phyloP scores from a whole-genome alignment of 176 grass and related monocot genomes.

The Carex pumila region DNA sequence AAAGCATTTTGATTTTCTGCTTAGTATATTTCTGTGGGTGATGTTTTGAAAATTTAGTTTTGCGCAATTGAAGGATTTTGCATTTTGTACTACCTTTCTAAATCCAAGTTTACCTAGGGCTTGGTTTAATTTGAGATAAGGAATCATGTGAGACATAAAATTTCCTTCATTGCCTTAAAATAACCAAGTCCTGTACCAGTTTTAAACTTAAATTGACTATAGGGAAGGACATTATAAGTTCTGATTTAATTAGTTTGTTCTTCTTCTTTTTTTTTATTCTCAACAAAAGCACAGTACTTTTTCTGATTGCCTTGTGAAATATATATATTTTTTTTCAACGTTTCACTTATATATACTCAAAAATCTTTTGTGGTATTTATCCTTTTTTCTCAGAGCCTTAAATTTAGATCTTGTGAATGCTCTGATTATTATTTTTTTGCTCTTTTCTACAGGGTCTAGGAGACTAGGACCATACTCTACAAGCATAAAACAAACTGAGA shows the following conservation, averaged over 20 bases:
- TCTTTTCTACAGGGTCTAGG: slow-evolving; percentile 44
- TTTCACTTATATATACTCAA: neutral
- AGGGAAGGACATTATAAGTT: neutral
- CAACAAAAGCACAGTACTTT: neutral
- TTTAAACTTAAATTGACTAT: neutral
- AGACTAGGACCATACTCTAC: slow-evolving; percentile 58
- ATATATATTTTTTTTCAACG: neutral
- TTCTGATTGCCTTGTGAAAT: neutral
- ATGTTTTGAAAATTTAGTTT: slow-evolving; percentile 1
- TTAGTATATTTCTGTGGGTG: neutral
- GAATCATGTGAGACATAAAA: no score
- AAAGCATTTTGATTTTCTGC: neutral
- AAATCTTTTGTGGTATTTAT: neutral
- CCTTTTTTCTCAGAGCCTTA: neutral
- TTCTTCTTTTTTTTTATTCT: neutral
- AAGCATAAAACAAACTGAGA: slow-evolving; percentile 79
- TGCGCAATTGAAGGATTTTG: neutral
- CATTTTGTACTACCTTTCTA: neutral
- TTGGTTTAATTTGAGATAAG: no score
- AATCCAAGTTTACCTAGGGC: neutral
- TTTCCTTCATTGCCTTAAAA: neutral
- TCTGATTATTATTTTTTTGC: slow-evolving; percentile 2
- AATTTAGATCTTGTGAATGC: neutral
- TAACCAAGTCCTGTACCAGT: neutral
- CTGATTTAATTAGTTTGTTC: neutral